Evolutionary conservation across 2,329 filamentous ascomycete genomes (phyloP), one percentile per base, ranked within the genome.

Genomic region (Helotiales sp.): DNA sequence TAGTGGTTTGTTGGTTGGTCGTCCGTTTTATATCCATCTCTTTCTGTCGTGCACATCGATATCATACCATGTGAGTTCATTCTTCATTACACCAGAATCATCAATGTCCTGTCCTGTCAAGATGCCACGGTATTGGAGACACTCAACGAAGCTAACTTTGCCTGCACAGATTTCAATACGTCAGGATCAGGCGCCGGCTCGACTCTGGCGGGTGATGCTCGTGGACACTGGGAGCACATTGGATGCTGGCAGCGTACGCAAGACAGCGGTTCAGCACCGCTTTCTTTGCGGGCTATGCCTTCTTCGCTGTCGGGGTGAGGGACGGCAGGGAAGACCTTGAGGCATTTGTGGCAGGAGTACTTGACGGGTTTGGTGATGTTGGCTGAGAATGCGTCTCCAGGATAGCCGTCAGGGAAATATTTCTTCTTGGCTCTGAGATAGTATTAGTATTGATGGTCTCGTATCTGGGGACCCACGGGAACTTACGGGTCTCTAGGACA

Each of bases 401-500:
- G 89, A 76, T 92, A 92, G 50, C 89, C 89, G 69, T 87, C 85
- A 0, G 89, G 89, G 77, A 90, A 92, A 75, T 90, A 91, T 74
- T 86, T 83, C 74, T 86, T 87, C 80, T 91, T 91, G 68, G 88
- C 82, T 58, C 87, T 90, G 73, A 26, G 40, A 13, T 55, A 17
- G 40, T 47, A 57, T 73, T 70, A 72, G 71, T 65, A 8, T 24
- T 24, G 11, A 28, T 22, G 26, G 20, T 17, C 10, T 24, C n/a
- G 30, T n/a, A 20, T 28, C 37, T 22, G 4, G 8, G 3, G 6
- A 26, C 15, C 32, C 30, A 11, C 17, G 66, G 61, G 26, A 50
- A 88, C 91, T 78, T 86, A 93, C 85, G 93, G 93, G 75, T 93
- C 89, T 73, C 93, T 85, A 30, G 92, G 92, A 78, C 93, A 96